Evolutionary conservation across 176 grass and related monocot genomes (phyloP), one percentile per base, ranked within the genome.

Genomic region (Oropetium thomaeum): DNA sequence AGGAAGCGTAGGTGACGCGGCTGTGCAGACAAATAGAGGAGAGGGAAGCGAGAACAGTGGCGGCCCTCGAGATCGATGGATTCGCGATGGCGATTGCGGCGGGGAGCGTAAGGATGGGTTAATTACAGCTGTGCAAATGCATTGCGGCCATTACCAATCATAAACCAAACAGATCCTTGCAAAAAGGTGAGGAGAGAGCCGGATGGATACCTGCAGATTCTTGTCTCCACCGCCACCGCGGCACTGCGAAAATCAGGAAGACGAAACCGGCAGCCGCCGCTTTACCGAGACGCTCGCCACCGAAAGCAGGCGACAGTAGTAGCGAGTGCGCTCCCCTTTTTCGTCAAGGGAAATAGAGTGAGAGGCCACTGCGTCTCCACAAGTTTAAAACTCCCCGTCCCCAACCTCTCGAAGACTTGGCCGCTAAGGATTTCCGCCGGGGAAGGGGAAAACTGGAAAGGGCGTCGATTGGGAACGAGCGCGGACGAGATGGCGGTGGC

Each of bases 201-300:
- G n/a, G n/a, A n/a, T n/a, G 35, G 35, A 37, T 37, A 37, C 35
- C 35, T 78, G 41, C 30, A 52, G 51, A 67, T 67, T 83, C 32
- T 65, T 44, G 72, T 54, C 57, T 45, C 35, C 42, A 31, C 57
- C 16, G 65, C 35, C 42, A 31, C 57, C 16, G 65, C 27, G 12
- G 29, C 42, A 37, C 74, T 6, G 29, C 57, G 19, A 23, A 31
- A 7, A 34, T 39, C 78, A 51, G 79, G 10, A 72, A 32, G 15
- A 7, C 74, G 34, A 48, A 4, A 30, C 58, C 59, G 29, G 70
- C 33, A 35, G 44, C n/a, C 79, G 35, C 48, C 57, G 84, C 73
- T 83, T 87, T 87, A 83, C 71, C 74, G 80, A 79, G 79, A 82
- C 60, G 67, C 68, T 67, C 62, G 68, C 85, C 80, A 62, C 85